Base-by-base conservation (phyloP, 257 asterid species). In the Solanum pimpinellifolium region DNA sequence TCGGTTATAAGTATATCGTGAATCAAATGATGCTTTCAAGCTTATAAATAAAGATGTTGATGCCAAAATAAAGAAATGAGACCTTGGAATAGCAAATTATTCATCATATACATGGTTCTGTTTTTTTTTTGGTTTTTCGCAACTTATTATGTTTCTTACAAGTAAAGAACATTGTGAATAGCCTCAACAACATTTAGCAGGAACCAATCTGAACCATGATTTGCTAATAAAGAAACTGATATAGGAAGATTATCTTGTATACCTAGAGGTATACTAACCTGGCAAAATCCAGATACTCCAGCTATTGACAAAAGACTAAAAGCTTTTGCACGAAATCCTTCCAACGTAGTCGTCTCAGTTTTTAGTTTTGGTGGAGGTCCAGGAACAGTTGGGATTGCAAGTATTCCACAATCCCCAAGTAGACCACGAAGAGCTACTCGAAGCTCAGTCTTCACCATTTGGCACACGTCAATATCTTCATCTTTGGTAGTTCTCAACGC, bases 221-320 rank as follows among this genome's bases (percentile, higher is more conserved):
- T 96, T 60, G 96, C 98, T 91, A 96, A 9, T 89, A 96, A 90
- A 23, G 99, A 96, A 85, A 95, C 92, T 20, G 98, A 90, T 21
- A 95, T 21, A 5, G 98, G 98, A 60, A 94, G 97, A 91, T 89
- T 91, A 42, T 93, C 94, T 49, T 92, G 44, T 91, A 85, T 88
- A 56, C 98, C 98, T 52, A 95, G 83, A 41, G 98, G 99, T 88
- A 96, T 91, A 93, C 93, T 95, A 25, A 96, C 99, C 99, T 96
- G 98, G 87, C 99, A 96, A 88, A 93, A 91, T 77, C 98, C 99
- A 16, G 99, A 96, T 49, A 95, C 94, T 87, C 98, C 98, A 46
- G 98, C 98, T 85, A 96, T 91, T 44, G 99, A 95, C 83, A 94
- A 91, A 90, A 96, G 89, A 84, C 98, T 90, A 86, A 95, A 95